Base-by-base conservation (phyloP, 495 filamentous ascomycete species). In the Oidiodendron maius region DNA sequence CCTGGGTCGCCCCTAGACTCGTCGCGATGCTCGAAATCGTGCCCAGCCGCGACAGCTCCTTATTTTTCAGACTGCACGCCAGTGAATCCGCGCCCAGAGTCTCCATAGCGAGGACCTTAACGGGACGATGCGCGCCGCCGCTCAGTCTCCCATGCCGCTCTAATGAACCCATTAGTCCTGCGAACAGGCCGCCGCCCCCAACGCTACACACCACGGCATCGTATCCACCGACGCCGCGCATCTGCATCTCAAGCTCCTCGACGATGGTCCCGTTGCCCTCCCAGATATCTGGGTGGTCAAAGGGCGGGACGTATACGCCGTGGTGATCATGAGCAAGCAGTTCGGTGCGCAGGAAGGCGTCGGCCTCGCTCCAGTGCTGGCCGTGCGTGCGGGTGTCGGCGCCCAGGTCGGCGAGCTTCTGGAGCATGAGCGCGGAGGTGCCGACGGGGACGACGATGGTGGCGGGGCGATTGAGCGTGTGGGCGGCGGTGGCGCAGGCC, bases 211-310 rank as follows among this genome's bases (percentile, higher is more conserved):
- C 74, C 2, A 98, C 58, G 21, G 51, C 57, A 61, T 73, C 62
- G 6, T 69, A 64, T 11, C 48, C 60, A 18, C 47, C 53, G n/a
- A 60, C 46, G 12, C 62, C 52, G 3, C 65, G 61, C 48, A 87
- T 62, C 62, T 89, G 82, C 16, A 63, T 53, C 18, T 71, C 68
- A 9, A 96, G 61, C 64, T 98, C 93, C 51, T 84, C 77, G 18
- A 96, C 64, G 28, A 96, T 57, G 2, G 78, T 87, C 35, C 76
- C 69, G 55, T 83, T 76, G 23, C 93, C 93, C 22, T 81, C 68
- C 91, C 93, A 96, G 55, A 96, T 80, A 52, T 84, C 80, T 25
- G 78, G 70, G 64, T 95, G 79, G 62, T 98, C 89, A 56, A 96
- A 98, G 13, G 93, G 93, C 25, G 89, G 85, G 6, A 93, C 87